Percentiles rank a stretch among this genome's conserved stretches.
phyloP scores from a whole-genome alignment of 148 eudicot species.

The Chenopodium album region DNA sequence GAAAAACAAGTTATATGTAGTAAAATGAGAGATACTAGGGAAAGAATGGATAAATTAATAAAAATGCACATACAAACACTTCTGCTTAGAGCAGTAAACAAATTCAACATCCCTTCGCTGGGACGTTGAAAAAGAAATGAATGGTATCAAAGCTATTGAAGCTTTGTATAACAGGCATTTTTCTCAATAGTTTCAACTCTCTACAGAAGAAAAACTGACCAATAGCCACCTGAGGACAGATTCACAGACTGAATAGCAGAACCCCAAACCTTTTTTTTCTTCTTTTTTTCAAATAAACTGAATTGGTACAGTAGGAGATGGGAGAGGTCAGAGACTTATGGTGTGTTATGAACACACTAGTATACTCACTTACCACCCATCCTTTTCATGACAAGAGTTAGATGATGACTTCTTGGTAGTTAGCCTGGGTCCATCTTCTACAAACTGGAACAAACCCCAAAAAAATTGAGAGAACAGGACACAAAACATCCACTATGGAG shows the following conservation, averaged over 20 bases:
- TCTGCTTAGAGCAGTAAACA: conserved; percentile 23
- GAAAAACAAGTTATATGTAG: background rate
- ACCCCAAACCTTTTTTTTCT: conserved; percentile 14
- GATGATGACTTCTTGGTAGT: conserved; percentile 30
- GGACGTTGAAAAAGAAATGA: conserved; percentile 22
- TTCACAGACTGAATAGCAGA: conserved; percentile 20
- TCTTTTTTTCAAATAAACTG: conserved; percentile 19
- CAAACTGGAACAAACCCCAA: conserved; percentile 14
- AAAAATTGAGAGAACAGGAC: background rate
- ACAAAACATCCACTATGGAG: too few relatives aligned
- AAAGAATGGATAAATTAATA: conserved; percentile 19
- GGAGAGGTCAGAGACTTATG: conserved; percentile 29
- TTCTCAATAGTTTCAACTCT: conserved; percentile 33
- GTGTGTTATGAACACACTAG: conserved; percentile 15
- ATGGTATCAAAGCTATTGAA: conserved; percentile 13
- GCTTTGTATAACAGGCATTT: conserved; percentile 24
- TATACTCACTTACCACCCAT: conserved; percentile 38
- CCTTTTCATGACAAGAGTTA: conserved; percentile 27
- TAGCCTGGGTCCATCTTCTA: conserved; percentile 29
- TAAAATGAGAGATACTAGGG: background rate
- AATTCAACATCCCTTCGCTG: conserved; percentile 24
- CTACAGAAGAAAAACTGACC: conserved; percentile 28
- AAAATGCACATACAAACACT: conserved; percentile 26
- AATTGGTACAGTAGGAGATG: conserved; percentile 26
- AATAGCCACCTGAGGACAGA: conserved; percentile 20